Percentiles rank a stretch among this genome's conserved stretches.
Conservation (phyloP, 1,284 basidiomycete species). For the Puccinia coronata region DNA sequence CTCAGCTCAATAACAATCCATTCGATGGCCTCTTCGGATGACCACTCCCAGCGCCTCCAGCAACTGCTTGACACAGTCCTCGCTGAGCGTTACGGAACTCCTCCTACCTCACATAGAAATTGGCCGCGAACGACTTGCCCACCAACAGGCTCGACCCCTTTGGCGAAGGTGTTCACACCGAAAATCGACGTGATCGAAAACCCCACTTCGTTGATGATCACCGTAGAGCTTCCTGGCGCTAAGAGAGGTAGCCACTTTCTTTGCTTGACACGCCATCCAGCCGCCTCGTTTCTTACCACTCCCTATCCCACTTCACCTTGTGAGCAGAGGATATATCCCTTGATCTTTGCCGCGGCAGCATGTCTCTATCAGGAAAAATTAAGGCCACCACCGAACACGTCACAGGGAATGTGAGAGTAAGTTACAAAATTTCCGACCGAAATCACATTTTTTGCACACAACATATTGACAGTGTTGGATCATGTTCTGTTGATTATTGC, state of each 20-base stretch:
- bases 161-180: slow-evolving; percentile 9
- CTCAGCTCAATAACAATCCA: not conserved
- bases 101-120: not conserved
- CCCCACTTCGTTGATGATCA: not conserved
- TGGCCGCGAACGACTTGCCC: not conserved
- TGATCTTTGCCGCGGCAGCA: not conserved
- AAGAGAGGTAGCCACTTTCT: slow-evolving; percentile 11
- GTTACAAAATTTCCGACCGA: not conserved
- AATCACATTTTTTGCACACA: too few relatives aligned
- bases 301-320: not conserved
- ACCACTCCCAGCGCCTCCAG: slow-evolving; percentile 15
- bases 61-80: not conserved
- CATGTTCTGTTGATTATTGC: not conserved
- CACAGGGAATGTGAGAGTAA: not conserved
- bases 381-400: not conserved
- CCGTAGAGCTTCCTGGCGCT: slow-evolving; percentile 25
- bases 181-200: slow-evolving; percentile 24
- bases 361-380: not conserved
- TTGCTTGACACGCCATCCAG: too few relatives aligned
- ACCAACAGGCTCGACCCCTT: not conserved
- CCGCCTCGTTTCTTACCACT: not conserved
- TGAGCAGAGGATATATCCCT: not conserved
- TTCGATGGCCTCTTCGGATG: not conserved
- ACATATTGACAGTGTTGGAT: too few relatives aligned
- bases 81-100: slow-evolving; percentile 16